Evolutionary conservation across 345 rosid genomes (phyloP), one percentile per base, ranked within the genome.

Genomic region (Citrus hindsii): DNA sequence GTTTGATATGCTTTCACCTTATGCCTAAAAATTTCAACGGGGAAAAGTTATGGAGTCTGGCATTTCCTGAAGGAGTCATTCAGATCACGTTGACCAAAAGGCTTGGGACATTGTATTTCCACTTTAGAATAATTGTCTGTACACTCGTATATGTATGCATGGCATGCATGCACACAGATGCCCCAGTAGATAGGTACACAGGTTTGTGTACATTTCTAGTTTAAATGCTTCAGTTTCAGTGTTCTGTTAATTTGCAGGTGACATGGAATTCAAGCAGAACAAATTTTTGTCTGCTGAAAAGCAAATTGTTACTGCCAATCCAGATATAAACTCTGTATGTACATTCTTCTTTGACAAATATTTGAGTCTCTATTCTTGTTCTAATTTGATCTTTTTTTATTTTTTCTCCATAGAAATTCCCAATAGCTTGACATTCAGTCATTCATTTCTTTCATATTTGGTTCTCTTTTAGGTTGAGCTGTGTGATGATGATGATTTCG

Each of bases 211-310:
- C 51, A 22, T 48, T 9, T 9, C 4, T 51, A 58, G 67, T 76
- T 71, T 76, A 76, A 62, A 69, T 38, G 73, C 42, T 59, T 78
- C 37, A 40, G 38, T 6, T 9, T 76, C 27, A 25, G 53, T 76
- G 76, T 40, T 62, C n/a, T 68, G 18, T 60, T 14, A 64, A 40
- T 37, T 46, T 81, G 65, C 92, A 94, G 98, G 98, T 83, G 98
- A 94, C 80, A 89, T 92, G 91, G 98, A 93, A 83, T 93, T 94
- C 86, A 94, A 94, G 87, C 97, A 93, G 89, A 93, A 94, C 67
- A 94, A 91, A 75, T 90, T 79, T 88, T 84, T 91, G 76, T 81
- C 97, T 67, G 85, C 86, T 62, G 98, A 94, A 71, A 93, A 90
- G 88, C 98, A 94, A 85, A 88, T 93, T 42, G 90, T 94, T 24